Evolutionary conservation across 2,329 filamentous ascomycete genomes (phyloP).

Genomic region (Oidium heveae): DNA sequence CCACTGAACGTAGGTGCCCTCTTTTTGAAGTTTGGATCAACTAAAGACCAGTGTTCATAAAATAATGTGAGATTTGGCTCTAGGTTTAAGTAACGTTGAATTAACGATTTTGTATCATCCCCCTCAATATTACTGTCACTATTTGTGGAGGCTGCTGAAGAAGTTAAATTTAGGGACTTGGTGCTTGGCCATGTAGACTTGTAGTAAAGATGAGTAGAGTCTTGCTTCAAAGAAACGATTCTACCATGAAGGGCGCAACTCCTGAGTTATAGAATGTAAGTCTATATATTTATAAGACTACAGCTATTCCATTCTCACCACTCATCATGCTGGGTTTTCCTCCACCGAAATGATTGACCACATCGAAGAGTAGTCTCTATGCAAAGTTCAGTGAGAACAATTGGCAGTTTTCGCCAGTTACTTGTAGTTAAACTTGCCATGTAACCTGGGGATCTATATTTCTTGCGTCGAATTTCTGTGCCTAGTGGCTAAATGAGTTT

Average conservation of each 20-base stretch:
- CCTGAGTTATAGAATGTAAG: constrained; percentile 19
- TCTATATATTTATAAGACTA: not conserved
- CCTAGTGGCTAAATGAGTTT: not conserved
- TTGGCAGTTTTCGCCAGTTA: constrained; percentile 70
- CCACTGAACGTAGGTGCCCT: constrained; percentile 73
- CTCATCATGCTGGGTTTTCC: constrained; percentile 55
- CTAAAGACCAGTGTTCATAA: constrained; percentile 67
- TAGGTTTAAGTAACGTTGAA: constrained; percentile 74
- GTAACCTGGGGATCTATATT: too few species aligned
- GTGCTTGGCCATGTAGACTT: constrained; percentile 33
- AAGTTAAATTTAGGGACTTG: constrained; percentile 15
- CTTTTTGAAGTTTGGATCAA: constrained; percentile 70
- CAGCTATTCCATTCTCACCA: constrained; percentile 29
- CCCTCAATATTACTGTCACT: constrained; percentile 16
- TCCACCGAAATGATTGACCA: constrained; percentile 93
- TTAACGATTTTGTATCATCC: constrained; percentile 48
- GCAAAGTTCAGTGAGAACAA: constrained; percentile 64
- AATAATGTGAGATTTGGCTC: constrained; percentile 47
- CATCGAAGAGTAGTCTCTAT: constrained; percentile 87
- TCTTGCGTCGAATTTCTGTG: too few species aligned
- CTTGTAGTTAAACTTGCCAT: constrained; percentile 16
- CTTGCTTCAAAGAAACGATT: constrained; percentile 65
- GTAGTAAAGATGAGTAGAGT: constrained; percentile 56
- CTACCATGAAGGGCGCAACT: constrained; percentile 67
- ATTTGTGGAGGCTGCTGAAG: constrained; percentile 15